A percentile compares a stretch with the other conserved stretches of the same genome.
These are phyloP conservation scores for Sarocladium kiliense DNA, from an alignment of 2,329 filamentous ascomycete species.

Conservation along the genomic window DNA sequence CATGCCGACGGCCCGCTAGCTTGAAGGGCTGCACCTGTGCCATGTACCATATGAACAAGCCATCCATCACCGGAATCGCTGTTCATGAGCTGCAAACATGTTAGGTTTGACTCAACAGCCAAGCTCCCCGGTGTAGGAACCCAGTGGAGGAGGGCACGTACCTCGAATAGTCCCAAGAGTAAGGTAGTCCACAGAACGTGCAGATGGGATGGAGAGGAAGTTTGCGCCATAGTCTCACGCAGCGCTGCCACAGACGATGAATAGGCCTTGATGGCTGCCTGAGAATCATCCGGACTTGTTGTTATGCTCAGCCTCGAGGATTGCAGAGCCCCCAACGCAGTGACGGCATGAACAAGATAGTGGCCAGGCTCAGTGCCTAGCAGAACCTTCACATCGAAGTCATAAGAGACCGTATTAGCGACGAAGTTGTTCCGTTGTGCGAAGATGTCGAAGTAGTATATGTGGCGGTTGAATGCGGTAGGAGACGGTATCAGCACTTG, in stretches of 20 bases:
- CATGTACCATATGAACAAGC: constrained; percentile 29
- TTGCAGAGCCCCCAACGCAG: constrained; percentile 1
- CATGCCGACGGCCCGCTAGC: constrained; percentile 22
- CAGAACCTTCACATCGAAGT: neutral
- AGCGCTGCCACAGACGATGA: neutral
- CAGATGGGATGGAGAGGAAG: neutral
- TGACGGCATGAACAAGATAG: neutral
- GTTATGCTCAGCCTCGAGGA: neutral
- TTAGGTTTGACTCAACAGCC: too few relatives aligned
- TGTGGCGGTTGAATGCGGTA: neutral
- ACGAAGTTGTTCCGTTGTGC: constrained; percentile 6
- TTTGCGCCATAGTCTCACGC: neutral
- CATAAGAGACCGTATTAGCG: constrained; percentile 1
- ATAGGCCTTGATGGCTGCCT: neutral
- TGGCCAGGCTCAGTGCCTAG: neutral
- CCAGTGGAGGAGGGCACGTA: too few relatives aligned
- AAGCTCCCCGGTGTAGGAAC: too few relatives aligned
- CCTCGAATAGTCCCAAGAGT: constrained; percentile 6
- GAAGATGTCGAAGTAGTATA: constrained; percentile 9
- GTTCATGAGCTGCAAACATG: constrained; percentile 22
- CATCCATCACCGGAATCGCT: constrained; percentile 26
- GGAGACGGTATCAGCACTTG: neutral
- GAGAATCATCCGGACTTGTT: neutral
- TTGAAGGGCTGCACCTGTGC: constrained; percentile 25
- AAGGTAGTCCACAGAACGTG: constrained; percentile 7